Evolutionary conservation across 768 basidiomycete genomes (phyloP).

Genomic region (Coprinellus aureogranulatus): DNA sequence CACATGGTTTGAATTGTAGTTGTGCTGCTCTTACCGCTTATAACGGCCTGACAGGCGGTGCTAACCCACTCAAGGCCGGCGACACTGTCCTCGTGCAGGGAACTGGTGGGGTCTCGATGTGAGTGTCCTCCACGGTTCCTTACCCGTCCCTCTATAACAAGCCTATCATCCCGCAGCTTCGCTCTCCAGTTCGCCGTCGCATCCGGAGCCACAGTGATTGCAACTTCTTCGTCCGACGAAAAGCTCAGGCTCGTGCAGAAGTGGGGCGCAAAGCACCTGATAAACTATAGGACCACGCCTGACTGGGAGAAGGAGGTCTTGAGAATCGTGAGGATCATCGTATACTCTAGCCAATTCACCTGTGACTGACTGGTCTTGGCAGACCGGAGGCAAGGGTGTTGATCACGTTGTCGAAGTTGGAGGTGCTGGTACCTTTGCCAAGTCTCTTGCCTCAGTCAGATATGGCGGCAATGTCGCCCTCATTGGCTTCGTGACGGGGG

Average conservation of each 20-base stretch:
- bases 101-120: constrained; percentile 58
- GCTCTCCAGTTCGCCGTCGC: constrained; percentile 61
- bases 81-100: constrained; percentile 57
- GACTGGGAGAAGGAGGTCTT: constrained; percentile 57
- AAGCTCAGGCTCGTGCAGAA: constrained; percentile 53
- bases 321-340: constrained; percentile 37
- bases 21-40: constrained; percentile 67
- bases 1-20: constrained; percentile 20
- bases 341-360: neutral
- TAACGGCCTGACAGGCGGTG: constrained; percentile 48
- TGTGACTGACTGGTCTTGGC: neutral
- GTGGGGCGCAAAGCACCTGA: constrained; percentile 52
- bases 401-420: constrained; percentile 32
- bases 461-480: constrained; percentile 45
- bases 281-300: constrained; percentile 60
- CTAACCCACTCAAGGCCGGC: constrained; percentile 51
- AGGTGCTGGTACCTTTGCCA: constrained; percentile 48
- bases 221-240: constrained; percentile 64
- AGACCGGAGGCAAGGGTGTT: neutral
- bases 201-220: constrained; percentile 62
- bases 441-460: constrained; percentile 38
- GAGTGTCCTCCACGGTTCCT: constrained; percentile 13
- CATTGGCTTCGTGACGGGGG: constrained; percentile 52
- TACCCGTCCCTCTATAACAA: neutral
- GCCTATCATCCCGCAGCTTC: constrained; percentile 33